phyloP scores from a whole-genome alignment of 2,329 filamentous ascomycete species.

The Aureobasidium sp. region DNA sequence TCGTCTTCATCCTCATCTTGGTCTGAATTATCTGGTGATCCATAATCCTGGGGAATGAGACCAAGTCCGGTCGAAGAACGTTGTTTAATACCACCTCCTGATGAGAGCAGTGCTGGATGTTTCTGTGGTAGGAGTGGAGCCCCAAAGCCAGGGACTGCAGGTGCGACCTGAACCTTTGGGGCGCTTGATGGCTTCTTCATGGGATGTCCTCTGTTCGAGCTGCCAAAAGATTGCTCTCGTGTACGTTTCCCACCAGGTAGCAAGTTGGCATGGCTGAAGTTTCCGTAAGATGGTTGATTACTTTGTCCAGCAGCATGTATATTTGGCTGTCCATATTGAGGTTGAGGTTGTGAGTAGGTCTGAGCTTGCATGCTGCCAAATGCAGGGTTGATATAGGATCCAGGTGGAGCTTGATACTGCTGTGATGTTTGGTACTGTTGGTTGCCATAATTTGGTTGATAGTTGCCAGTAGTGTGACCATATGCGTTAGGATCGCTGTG shows the following conservation, averaged over 20 bases:
- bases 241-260: constrained; percentile 7
- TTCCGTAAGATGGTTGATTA: background rate
- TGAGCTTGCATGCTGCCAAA: constrained; percentile 4
- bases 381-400: constrained; percentile 27
- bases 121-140: constrained; percentile 19
- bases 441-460: background rate
- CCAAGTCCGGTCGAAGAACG: constrained; percentile 66
- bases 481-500: background rate
- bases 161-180: constrained; percentile 22
- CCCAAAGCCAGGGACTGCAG: constrained; percentile 29
- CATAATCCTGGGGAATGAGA: constrained; percentile 47
- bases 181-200: constrained; percentile 17
- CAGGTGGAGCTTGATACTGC: constrained; percentile 21
- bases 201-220: constrained; percentile 11
- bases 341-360: background rate
- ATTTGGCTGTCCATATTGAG: constrained; percentile 1
- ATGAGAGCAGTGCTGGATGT: constrained; percentile 15
- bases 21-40: constrained; percentile 19
- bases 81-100: constrained; percentile 49
- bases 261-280: background rate
- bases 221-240: constrained; percentile 9
- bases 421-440: background rate
- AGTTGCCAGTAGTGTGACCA: constrained; percentile 8
- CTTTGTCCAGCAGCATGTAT: background rate
- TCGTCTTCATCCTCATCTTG: constrained; percentile 43